Conservation (phyloP, 2,329 filamentous ascomycete genomes). For the Pyrenophora tritici-repentis region DNA sequence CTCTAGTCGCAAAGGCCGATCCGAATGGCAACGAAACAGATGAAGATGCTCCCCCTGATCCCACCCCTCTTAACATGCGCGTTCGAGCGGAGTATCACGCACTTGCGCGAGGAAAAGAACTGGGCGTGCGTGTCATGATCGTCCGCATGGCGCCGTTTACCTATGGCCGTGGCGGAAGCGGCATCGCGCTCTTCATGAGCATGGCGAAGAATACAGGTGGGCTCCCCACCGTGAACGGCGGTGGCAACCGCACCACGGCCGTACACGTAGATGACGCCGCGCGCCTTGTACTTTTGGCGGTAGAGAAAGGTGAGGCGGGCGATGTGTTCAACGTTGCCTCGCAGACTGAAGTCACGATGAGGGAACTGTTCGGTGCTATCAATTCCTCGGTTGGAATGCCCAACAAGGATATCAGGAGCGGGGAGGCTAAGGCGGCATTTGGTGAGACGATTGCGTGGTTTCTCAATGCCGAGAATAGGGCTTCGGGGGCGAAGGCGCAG, state of each 20-base stretch:
- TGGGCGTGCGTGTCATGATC: constrained; percentile 44
- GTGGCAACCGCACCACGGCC: constrained; percentile 35
- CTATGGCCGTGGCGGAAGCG: constrained; percentile 51
- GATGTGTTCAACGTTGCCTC: constrained; percentile 42
- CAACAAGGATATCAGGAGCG: constrained; percentile 9
- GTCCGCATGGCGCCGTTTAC: constrained; percentile 53
- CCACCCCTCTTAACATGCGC: not conserved
- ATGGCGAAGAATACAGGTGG: constrained; percentile 41
- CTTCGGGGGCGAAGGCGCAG: constrained; percentile 46
- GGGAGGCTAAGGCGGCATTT: constrained; percentile 32
- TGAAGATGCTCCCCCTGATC: constrained; percentile 23
- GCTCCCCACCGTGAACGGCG: constrained; percentile 29
- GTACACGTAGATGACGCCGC: constrained; percentile 55
- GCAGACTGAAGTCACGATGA: constrained; percentile 41
- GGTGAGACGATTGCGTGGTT: constrained; percentile 39
- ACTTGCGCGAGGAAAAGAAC: constrained; percentile 23
- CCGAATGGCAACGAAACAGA: constrained; percentile 40
- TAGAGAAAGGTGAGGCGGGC: constrained; percentile 41
- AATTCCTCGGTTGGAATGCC: constrained; percentile 28
- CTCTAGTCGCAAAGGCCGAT: constrained; percentile 28
- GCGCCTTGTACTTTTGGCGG: constrained; percentile 47
- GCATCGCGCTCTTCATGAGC: constrained; percentile 33
- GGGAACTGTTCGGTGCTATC: constrained; percentile 39
- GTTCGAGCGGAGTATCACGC: not conserved
- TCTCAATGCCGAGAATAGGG: constrained; percentile 42